phyloP scores from a whole-genome alignment of 1,284 basidiomycete genomes.

The Ceratorhiza oryzae-sativae region DNA sequence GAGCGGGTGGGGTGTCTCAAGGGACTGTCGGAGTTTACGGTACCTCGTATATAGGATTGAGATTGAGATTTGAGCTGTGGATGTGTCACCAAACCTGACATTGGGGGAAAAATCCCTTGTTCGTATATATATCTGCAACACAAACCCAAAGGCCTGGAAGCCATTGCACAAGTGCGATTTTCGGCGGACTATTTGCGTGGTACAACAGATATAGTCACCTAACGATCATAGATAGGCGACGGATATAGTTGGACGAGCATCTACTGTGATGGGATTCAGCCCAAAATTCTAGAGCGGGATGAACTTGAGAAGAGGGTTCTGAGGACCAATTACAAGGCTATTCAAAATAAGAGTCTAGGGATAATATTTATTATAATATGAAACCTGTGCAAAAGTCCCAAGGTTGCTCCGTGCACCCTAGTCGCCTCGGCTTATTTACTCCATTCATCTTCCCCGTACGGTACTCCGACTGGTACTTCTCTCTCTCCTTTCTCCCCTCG shows the following conservation, averaged over 20 bases:
- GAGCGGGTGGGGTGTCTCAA: too few relatives aligned
- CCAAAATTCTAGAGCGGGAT: neutral
- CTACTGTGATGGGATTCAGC: neutral
- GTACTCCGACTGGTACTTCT: constrained; percentile 29
- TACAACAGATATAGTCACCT: neutral
- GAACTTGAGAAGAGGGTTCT: neutral
- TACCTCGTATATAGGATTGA: too few relatives aligned
- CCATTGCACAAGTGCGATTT: neutral
- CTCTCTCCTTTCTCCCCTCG: constrained; percentile 5
- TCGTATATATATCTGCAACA: neutral
- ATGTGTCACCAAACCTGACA: neutral
- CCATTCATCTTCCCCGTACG: neutral
- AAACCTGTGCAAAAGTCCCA: neutral
- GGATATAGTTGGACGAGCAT: neutral
- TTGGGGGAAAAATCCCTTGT: neutral
- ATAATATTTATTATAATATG: neutral
- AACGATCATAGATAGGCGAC: constrained; percentile 28
- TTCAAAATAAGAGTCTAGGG: neutral
- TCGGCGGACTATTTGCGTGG: neutral
- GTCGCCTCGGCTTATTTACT: neutral
- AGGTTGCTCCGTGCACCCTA: neutral
- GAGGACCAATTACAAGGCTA: neutral
- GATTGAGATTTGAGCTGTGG: too few relatives aligned
- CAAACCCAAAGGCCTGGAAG: neutral
- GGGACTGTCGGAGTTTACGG: neutral